Conservation (phyloP, 768 basidiomycete genomes). For the Pluteus cervinus region DNA sequence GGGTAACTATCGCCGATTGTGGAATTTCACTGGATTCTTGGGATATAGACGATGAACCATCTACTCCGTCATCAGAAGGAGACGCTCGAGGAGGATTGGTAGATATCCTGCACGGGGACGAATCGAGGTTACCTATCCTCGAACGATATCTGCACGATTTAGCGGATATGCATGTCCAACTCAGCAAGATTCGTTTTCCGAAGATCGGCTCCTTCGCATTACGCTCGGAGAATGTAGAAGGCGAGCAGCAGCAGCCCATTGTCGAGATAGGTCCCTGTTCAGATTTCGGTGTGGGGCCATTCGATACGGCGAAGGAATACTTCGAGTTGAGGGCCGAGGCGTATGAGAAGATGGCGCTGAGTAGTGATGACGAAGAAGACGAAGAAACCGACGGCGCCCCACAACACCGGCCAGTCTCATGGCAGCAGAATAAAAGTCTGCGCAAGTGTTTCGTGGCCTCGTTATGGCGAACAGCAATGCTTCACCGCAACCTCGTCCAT, state of each 20-base stretch:
- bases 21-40: no score
- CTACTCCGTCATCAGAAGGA: slow-evolving; percentile 13
- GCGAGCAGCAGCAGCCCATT: no score
- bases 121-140: slow-evolving; percentile 28
- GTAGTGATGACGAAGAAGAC: slow-evolving; percentile 20
- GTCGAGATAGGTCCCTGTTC: slow-evolving; percentile 33
- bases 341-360: slow-evolving; percentile 29
- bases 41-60: slow-evolving; percentile 26
- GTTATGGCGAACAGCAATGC: slow-evolving; percentile 34
- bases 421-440: no score
- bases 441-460: slow-evolving; percentile 32
- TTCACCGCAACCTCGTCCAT: slow-evolving; percentile 34
- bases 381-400: slow-evolving; percentile 15
- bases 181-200: slow-evolving; percentile 33
- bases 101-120: slow-evolving; percentile 28
- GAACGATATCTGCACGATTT: slow-evolving; percentile 33
- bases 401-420: no score
- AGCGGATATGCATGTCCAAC: slow-evolving; percentile 34
- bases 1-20: slow-evolving; percentile 35
- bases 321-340: slow-evolving; percentile 33
- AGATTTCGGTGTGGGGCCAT: slow-evolving; percentile 36
- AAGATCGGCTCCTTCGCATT: slow-evolving; percentile 33
- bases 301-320: slow-evolving; percentile 32
- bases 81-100: no score
- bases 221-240: slow-evolving; percentile 23